phyloP scores from a whole-genome alignment of 768 basidiomycete species.

The Kwoniella dendrophila region DNA sequence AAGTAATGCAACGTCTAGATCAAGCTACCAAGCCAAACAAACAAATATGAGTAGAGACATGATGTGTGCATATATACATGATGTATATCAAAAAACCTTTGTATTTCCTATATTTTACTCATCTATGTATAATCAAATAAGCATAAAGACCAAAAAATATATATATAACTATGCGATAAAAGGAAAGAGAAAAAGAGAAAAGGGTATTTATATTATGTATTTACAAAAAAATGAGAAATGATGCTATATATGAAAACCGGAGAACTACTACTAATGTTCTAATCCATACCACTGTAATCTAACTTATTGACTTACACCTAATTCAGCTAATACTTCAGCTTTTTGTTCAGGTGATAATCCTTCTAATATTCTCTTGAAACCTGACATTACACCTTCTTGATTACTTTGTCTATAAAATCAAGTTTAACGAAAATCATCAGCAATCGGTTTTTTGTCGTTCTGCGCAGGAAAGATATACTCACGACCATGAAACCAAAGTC shows the following conservation, averaged over 20 bases:
- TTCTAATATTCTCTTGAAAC: constrained; percentile 47
- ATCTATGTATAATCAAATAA: constrained; percentile 21
- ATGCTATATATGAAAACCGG: neutral
- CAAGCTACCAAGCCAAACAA: neutral
- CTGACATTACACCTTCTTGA: constrained; percentile 46
- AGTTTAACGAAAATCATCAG: neutral
- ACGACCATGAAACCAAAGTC: constrained; percentile 46
- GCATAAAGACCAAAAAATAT: no score
- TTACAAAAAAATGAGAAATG: neutral
- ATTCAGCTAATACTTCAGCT: constrained; percentile 33
- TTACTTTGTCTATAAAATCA: constrained; percentile 27
- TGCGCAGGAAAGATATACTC: constrained; percentile 24
- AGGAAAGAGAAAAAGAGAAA: neutral
- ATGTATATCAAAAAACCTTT: neutral
- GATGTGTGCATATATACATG: neutral
- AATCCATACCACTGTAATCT: neutral
- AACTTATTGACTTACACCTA: constrained; percentile 16
- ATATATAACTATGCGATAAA: constrained; percentile 1
- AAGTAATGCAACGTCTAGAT: no score
- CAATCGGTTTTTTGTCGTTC: neutral
- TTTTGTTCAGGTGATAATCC: constrained; percentile 40
- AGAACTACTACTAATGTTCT: no score
- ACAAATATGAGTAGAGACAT: neutral
- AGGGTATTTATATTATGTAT: constrained; percentile 13
- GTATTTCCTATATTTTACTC: neutral